Percentiles rank a stretch among this genome's conserved stretches.
Evolutionary conservation across 2,329 filamentous ascomycete genomes (phyloP).

Genomic region (Ustilaginoidea virens): DNA sequence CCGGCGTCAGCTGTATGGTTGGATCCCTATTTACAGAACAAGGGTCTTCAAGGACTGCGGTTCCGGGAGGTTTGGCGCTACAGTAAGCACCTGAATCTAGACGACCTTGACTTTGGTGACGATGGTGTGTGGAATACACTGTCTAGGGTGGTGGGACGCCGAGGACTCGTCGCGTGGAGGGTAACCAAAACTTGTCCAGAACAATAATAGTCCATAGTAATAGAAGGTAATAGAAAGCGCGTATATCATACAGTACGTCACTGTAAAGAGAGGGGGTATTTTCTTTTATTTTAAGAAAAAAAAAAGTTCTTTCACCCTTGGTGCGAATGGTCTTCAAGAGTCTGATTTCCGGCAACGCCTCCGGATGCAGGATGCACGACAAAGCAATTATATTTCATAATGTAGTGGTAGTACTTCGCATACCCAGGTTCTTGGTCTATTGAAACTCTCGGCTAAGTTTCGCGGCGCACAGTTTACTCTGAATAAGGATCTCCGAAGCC

Average conservation of each 20-base stretch:
- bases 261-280: too few relatives aligned
- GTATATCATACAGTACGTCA: too few relatives aligned
- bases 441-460: conserved; percentile 5
- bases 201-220: too few relatives aligned
- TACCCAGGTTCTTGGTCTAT: too few relatives aligned
- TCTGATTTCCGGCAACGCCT: too few relatives aligned
- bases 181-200: conserved; percentile 44
- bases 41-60: conserved; percentile 40
- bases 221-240: too few relatives aligned
- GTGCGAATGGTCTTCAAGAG: too few relatives aligned
- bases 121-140: conserved; percentile 63
- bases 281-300: too few relatives aligned
- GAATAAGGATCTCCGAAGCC: conserved; percentile 2
- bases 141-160: conserved; percentile 46
- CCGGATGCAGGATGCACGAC: too few relatives aligned
- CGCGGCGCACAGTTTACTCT: conserved; percentile 1
- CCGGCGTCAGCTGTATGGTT: conserved; percentile 58
- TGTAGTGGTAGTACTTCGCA: too few relatives aligned
- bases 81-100: conserved; percentile 54
- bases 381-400: too few relatives aligned
- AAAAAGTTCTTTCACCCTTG: too few relatives aligned
- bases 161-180: conserved; percentile 47
- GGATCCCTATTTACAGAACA: conserved; percentile 45
- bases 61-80: conserved; percentile 60
- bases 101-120: conserved; percentile 66